phyloP scores from a whole-genome alignment of 768 basidiomycete genomes.

The Myochromella boudieri region DNA sequence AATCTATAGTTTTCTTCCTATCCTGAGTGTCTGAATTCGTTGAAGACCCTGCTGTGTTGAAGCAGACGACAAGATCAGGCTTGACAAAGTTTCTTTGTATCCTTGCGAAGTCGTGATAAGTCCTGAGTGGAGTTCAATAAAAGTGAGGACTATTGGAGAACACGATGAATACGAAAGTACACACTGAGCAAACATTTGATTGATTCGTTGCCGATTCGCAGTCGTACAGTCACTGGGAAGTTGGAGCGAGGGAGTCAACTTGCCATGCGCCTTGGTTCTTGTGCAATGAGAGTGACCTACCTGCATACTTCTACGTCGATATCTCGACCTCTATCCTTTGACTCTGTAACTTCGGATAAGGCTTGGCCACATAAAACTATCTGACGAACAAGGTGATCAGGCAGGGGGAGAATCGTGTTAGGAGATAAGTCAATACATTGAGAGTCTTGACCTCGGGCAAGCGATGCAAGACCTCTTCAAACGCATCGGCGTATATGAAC shows the following conservation, averaged over 20 bases:
- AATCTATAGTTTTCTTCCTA: constrained; percentile 26
- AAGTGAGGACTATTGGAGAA: not conserved
- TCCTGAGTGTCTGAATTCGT: no score
- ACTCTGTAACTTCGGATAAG: not conserved
- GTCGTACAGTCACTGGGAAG: constrained; percentile 24
- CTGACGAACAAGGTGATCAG: not conserved
- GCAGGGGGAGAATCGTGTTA: no score
- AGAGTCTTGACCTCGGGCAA: constrained; percentile 28
- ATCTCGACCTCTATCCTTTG: not conserved
- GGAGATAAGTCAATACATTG: constrained; percentile 18
- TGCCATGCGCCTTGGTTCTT: not conserved
- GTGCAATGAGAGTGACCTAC: constrained; percentile 18
- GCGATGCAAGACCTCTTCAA: constrained; percentile 37
- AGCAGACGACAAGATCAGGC: constrained; percentile 35
- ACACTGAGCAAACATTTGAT: constrained; percentile 24
- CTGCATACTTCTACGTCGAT: constrained; percentile 31
- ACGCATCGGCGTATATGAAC: constrained; percentile 17
- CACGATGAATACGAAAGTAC: not conserved
- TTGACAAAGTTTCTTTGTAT: constrained; percentile 13
- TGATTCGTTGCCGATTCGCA: constrained; percentile 23
- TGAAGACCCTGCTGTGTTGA: constrained; percentile 31
- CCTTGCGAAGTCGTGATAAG: constrained; percentile 28
- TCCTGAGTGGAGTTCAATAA: constrained; percentile 20
- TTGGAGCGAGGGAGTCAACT: no score
- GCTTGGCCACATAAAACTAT: constrained; percentile 11